Evolutionary conservation across 2,329 filamentous ascomycete species (phyloP), one percentile per base, ranked within the genome.

Genomic region (Sclerotinia subarctica): DNA sequence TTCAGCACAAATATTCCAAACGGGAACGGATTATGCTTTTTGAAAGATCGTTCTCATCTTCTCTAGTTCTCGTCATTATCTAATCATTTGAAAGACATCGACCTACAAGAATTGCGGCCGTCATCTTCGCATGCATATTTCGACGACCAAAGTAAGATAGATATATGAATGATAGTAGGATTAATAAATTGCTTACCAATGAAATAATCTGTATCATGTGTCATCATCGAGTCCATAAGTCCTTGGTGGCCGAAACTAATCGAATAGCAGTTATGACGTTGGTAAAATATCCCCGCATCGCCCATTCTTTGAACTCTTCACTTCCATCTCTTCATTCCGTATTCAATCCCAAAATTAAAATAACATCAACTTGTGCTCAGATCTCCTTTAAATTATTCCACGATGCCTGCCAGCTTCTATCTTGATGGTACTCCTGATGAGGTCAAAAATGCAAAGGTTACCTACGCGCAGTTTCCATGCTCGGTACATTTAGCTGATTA

Each of bases 41-140:
- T 73, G 69, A 66, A 73, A 76, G 17, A 76, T 73, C 15, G 44
- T 65, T 35, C 71, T 68, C 74, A 74, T 76, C 47, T 69, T 69
- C 3, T 3, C 29, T 32, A 32, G 3, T 32, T 3, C 29, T 32
- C 29, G 29, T 32, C 29, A 53, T 49, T 2, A 71, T 74, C 46
- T 76, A 74, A 6, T 70, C 49, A 59, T 67, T 72, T 19, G 71
- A 26, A 75, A 66, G 10, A 73, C 72, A 56, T 76, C 74, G 7
- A 75, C 68, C 73, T n/a, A n/a, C n/a, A n/a, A n/a, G n/a, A n/a
- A n/a, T 11, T 38, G 10, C 35, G 35, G 8, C 35, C 10, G 35
- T 38, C 35, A 38, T 38, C 35, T 38, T 38, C 35, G 10, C 10
- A 38, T 38, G 8, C 35, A 38, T 38, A 38, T n/a, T n/a, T n/a